These are phyloP conservation scores for Fomes fomentarius DNA, from an alignment of 1,284 basidiomycete genomes.

Conservation along the genomic window DNA sequence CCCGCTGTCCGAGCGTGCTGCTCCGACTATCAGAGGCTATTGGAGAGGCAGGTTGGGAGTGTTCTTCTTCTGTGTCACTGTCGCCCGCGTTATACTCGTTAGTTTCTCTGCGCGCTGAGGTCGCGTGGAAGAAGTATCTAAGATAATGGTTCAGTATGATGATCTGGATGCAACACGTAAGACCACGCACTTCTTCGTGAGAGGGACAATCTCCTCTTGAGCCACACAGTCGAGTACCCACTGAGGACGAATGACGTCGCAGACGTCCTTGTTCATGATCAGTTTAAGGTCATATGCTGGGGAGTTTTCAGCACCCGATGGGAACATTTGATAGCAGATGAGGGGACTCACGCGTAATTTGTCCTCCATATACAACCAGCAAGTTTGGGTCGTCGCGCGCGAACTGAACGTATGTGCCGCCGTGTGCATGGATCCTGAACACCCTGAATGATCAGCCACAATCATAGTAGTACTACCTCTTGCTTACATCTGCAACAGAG, in stretches of 20 bases:
- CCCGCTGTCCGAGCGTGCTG: constrained; percentile 24
- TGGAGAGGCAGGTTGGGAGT: constrained; percentile 11
- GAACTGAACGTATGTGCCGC: constrained; percentile 75
- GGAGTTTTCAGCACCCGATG: neutral
- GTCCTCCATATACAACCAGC: constrained; percentile 70
- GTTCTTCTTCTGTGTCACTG: constrained; percentile 32
- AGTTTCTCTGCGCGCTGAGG: constrained; percentile 37
- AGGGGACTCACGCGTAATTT: constrained; percentile 55
- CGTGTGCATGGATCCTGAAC: constrained; percentile 73
- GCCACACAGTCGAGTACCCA: constrained; percentile 85
- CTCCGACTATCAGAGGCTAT: constrained; percentile 3
- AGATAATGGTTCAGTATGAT: neutral
- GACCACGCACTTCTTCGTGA: constrained; percentile 66
- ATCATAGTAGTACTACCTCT: neutral
- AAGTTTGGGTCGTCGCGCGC: constrained; percentile 49
- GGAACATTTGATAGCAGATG: neutral
- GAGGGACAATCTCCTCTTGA: constrained; percentile 54
- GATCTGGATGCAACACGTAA: neutral
- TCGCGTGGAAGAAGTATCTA: constrained; percentile 80
- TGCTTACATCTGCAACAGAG: constrained; percentile 64
- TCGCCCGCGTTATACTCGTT: constrained; percentile 37
- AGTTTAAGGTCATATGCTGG: constrained; percentile 70
- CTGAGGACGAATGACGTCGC: constrained; percentile 76
- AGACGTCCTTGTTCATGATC: constrained; percentile 62
- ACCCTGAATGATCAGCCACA: neutral